These are phyloP conservation scores for Ambrosiella cleistominuta DNA, from an alignment of 2,329 filamentous ascomycete genomes.

Conservation along the genomic window DNA sequence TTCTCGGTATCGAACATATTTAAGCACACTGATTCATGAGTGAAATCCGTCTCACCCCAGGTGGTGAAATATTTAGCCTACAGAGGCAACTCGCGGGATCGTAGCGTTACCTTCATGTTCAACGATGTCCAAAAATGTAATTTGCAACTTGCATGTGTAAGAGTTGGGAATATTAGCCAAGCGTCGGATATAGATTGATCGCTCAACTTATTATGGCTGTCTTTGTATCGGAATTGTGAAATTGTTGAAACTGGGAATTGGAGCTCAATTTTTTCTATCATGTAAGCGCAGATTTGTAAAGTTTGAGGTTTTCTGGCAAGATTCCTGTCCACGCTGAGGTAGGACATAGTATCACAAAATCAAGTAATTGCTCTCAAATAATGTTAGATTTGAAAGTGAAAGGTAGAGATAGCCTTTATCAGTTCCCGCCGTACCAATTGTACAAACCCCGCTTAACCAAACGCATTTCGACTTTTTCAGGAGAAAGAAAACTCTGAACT, in stretches of 20 bases:
- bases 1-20: neutral
- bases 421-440: too few species aligned
- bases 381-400: too few species aligned
- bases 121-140: neutral
- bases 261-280: conserved; percentile 2
- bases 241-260: too few species aligned
- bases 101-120: neutral
- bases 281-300: neutral
- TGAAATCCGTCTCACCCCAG: neutral
- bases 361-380: neutral
- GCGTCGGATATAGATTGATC: neutral
- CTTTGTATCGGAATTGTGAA: too few species aligned
- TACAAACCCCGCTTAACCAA: too few species aligned
- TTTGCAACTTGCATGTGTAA: neutral
- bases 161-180: neutral
- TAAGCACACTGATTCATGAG: neutral
- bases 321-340: conserved; percentile 7
- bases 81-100: neutral
- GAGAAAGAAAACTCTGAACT: neutral
- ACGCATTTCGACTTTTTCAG: too few species aligned
- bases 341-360: neutral
- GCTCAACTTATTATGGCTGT: neutral
- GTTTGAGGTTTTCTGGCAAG: conserved; percentile 3
- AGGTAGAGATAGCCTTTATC: too few species aligned
- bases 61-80: neutral